These are phyloP conservation scores for Microbotryum silenes-acaulis DNA, from an alignment of 1,284 basidiomycete species.

Conservation along the genomic window DNA sequence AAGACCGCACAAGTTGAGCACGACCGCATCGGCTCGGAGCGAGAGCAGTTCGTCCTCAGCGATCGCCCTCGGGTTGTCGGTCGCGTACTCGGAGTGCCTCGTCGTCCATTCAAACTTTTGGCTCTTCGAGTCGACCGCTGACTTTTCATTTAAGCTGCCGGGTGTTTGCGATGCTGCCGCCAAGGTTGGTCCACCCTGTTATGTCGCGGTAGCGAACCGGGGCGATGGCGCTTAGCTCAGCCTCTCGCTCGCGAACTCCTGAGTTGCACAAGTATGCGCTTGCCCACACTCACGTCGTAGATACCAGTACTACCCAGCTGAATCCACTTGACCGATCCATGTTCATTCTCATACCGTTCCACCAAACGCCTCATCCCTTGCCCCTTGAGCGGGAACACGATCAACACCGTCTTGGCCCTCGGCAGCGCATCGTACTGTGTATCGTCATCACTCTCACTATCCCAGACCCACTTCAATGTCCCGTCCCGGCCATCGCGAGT, in stretches of 20 bases:
- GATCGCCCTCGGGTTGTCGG: conserved; percentile 45
- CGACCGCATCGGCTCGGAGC: conserved; percentile 45
- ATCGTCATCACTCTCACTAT: conserved; percentile 40
- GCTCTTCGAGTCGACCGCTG: conserved; percentile 12
- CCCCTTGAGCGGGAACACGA: conserved; percentile 55
- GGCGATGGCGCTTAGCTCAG: too few species aligned
- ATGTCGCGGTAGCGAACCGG: background rate
- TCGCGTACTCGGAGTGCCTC: conserved; percentile 47
- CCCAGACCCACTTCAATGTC: conserved; percentile 38
- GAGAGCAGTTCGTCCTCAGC: conserved; percentile 52
- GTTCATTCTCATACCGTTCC: conserved; percentile 36
- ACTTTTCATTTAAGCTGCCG: background rate
- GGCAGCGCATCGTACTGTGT: conserved; percentile 49
- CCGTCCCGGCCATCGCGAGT: conserved; percentile 47
- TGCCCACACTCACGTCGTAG: conserved; percentile 51
- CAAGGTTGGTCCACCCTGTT: conserved; percentile 35
- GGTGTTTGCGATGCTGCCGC: conserved; percentile 6
- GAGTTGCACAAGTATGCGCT: too few species aligned
- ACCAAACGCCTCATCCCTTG: conserved; percentile 47
- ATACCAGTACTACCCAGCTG: conserved; percentile 57
- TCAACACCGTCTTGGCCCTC: conserved; percentile 52
- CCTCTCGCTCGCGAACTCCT: too few species aligned
- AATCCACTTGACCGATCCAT: conserved; percentile 45
- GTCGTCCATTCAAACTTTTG: conserved; percentile 45
- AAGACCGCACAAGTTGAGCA: conserved; percentile 56